A percentile compares a stretch with the other conserved stretches of the same genome.
Evolutionary conservation across 2,329 filamentous ascomycete species (phyloP).

Genomic region (Colletotrichum gloeosporioides): DNA sequence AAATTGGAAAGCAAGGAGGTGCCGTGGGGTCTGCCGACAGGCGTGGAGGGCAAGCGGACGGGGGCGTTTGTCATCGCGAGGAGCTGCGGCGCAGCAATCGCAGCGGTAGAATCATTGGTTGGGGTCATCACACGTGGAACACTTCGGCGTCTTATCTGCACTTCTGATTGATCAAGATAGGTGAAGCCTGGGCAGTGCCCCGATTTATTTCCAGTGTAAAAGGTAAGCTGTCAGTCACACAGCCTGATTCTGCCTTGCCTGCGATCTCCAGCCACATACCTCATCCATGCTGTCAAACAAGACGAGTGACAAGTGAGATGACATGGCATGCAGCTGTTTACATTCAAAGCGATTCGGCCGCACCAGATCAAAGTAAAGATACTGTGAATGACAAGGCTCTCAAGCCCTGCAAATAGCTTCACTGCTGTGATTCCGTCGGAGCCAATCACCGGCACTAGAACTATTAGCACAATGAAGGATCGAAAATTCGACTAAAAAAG

Average conservation of each 20-base stretch:
- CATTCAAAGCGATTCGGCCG: background rate
- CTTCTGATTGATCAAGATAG: background rate
- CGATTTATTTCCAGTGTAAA: background rate
- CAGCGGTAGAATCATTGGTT: background rate
- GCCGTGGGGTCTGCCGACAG: too few relatives aligned
- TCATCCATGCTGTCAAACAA: background rate
- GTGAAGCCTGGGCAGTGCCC: background rate
- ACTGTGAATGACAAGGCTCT: background rate
- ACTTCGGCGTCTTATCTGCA: background rate
- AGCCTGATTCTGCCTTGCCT: background rate
- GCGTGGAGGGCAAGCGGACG: too few relatives aligned
- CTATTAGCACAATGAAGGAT: background rate
- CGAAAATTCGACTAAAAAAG: background rate
- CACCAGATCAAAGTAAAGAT: too few relatives aligned
- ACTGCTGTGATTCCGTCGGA: background rate
- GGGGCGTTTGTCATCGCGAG: background rate
- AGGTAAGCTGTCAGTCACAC: background rate
- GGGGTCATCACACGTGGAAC: background rate
- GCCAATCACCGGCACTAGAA: background rate
- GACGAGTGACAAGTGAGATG: accelerated
- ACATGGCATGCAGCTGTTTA: accelerated
- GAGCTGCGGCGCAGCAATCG: background rate
- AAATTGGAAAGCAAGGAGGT: background rate
- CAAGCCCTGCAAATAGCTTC: background rate
- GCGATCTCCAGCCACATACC: background rate